These are phyloP conservation scores for Hymenoscyphus fraxineus DNA, from an alignment of 2,329 filamentous ascomycete species.

Conservation along the genomic window DNA sequence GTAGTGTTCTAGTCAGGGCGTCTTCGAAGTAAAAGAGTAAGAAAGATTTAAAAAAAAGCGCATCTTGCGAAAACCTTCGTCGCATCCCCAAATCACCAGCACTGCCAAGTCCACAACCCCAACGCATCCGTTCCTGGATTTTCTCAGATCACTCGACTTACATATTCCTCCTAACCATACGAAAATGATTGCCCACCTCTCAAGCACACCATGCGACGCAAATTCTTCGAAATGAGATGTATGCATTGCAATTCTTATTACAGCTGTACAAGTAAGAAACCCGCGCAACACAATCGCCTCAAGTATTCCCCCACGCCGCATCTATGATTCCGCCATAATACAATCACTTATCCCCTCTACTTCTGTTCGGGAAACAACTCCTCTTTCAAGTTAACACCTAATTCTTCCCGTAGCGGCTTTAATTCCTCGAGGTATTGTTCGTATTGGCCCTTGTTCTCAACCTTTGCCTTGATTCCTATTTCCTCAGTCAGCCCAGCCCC, in stretches of 20 bases:
- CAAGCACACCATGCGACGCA: neutral
- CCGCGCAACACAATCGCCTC: conserved; percentile 26
- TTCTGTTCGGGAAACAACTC: conserved; percentile 71
- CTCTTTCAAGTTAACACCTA: conserved; percentile 89
- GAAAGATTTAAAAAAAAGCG: neutral
- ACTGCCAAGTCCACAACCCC: neutral
- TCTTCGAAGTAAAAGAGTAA: neutral
- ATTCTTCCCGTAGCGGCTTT: conserved; percentile 86
- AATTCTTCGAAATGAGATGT: conserved; percentile 18
- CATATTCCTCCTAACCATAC: neutral
- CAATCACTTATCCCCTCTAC: conserved; percentile 27
- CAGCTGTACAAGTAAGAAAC: conserved; percentile 34
- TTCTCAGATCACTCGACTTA: neutral
- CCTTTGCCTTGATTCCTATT: conserved; percentile 95
- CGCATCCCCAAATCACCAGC: neutral
- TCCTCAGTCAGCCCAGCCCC: conserved; percentile 16
- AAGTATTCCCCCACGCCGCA: conserved; percentile 18
- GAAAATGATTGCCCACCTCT: neutral
- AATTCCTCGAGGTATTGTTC: conserved; percentile 93
- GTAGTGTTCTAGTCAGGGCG: neutral
- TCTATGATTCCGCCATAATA: conserved; percentile 19
- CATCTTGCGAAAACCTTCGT: neutral
- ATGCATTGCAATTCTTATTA: conserved; percentile 35
- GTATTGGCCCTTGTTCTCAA: conserved; percentile 97
- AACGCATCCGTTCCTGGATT: neutral